Percentiles rank a stretch among this genome's conserved stretches.
Conservation (phyloP, 345 rosid genomes). For the Ceriops decandra region DNA sequence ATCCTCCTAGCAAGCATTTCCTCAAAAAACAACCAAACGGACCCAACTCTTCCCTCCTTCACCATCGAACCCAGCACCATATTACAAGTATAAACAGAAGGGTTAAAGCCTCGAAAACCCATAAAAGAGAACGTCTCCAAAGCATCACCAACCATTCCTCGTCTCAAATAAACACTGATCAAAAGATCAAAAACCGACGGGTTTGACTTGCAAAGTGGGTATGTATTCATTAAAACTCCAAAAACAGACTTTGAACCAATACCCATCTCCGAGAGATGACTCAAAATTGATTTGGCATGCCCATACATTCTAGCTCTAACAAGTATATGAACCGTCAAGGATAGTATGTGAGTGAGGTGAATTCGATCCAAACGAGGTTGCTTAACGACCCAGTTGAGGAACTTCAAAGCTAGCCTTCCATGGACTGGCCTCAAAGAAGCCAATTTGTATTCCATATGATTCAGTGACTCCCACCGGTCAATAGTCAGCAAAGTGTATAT, state of each 20-base stretch:
- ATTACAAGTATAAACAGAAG: constrained; percentile 70
- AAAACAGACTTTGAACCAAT: constrained; percentile 50
- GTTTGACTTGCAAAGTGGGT: constrained; percentile 77
- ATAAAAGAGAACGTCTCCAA: constrained; percentile 57
- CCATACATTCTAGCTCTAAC: constrained; percentile 82
- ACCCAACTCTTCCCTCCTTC: constrained; percentile 40
- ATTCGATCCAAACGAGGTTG: constrained; percentile 63
- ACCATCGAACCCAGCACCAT: constrained; percentile 53
- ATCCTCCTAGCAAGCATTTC: constrained; percentile 65
- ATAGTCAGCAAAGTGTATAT: constrained; percentile 68
- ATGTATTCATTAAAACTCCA: constrained; percentile 61
- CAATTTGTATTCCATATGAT: constrained; percentile 69
- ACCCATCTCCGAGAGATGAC: constrained; percentile 46
- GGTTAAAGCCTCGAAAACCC: constrained; percentile 60
- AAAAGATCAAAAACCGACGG: constrained; percentile 82
- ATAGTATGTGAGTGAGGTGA: constrained; percentile 54
- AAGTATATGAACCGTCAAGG: constrained; percentile 65
- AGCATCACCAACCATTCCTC: constrained; percentile 57
- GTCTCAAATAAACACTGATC: constrained; percentile 58
- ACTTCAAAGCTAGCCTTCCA: constrained; percentile 79
- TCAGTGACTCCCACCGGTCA: constrained; percentile 85
- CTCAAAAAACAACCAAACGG: constrained; percentile 64
- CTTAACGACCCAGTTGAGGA: constrained; percentile 64
- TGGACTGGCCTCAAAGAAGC: constrained; percentile 74
- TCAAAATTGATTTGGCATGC: constrained; percentile 54